These are phyloP conservation scores for Hypholoma fasciculare DNA, from an alignment of 768 basidiomycete species.

Conservation along the genomic window DNA sequence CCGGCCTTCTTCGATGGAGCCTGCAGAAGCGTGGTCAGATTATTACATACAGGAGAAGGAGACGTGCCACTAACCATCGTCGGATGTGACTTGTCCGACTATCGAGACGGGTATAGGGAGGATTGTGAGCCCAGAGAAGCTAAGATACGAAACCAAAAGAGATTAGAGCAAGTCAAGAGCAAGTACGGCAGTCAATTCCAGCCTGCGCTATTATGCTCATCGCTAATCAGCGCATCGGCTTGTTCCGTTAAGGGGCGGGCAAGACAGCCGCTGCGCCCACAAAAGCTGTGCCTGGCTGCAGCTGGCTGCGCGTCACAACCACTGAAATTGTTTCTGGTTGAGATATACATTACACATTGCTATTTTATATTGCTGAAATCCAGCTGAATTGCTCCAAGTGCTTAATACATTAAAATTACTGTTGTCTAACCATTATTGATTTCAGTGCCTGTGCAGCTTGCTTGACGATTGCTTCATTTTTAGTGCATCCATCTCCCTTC, in stretches of 20 bases:
- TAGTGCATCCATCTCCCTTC: slow-evolving; percentile 18
- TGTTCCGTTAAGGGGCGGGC: slow-evolving; percentile 9
- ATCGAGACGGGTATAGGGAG: not conserved
- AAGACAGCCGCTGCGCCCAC: not conserved
- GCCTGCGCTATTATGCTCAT: slow-evolving; percentile 11
- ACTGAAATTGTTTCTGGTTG: too few relatives aligned
- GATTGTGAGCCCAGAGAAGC: not conserved
- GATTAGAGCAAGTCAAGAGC: not conserved
- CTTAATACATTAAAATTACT: not conserved
- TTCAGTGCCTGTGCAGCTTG: slow-evolving; percentile 19
- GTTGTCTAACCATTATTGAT: slow-evolving; percentile 10
- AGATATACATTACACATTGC: too few relatives aligned
- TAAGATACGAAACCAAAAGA: not conserved
- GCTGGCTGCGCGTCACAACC: not conserved
- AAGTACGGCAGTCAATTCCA: not conserved
- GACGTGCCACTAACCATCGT: slow-evolving; percentile 18
- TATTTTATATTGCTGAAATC: too few relatives aligned
- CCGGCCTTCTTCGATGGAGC: slow-evolving; percentile 90
- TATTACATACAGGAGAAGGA: not conserved
- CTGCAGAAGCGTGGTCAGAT: slow-evolving; percentile 33
- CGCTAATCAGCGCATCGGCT: slow-evolving; percentile 9
- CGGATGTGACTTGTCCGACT: not conserved
- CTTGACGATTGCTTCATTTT: slow-evolving; percentile 16
- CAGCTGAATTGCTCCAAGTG: too few relatives aligned
- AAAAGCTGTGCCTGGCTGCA: not conserved